These are phyloP conservation scores for Testicularia cyperi DNA, from an alignment of 1,284 basidiomycete species.

Conservation along the genomic window DNA sequence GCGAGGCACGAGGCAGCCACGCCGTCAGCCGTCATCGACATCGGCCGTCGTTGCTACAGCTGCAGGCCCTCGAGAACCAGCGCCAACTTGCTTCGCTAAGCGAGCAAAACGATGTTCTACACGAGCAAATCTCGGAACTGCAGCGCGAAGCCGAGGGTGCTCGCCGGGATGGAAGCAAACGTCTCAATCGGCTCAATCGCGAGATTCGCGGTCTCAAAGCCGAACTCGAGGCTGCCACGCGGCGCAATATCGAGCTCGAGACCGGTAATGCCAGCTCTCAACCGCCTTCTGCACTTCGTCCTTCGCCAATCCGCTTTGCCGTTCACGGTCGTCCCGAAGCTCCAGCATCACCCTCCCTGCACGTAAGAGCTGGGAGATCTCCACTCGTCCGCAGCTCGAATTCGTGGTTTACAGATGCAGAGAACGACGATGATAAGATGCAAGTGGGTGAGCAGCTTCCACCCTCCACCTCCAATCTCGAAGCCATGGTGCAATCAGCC, in stretches of 20 bases:
- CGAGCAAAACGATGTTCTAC: constrained; percentile 47
- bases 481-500: constrained; percentile 15
- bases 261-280: neutral
- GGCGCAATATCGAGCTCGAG: constrained; percentile 48
- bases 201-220: constrained; percentile 49
- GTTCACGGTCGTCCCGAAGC: neutral
- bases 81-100: constrained; percentile 41
- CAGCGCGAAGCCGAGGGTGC: constrained; percentile 45
- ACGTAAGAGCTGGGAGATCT: neutral
- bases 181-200: constrained; percentile 36
- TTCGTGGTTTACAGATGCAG: too few species aligned
- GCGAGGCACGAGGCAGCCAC: neutral
- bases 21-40: constrained; percentile 12
- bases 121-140: constrained; percentile 48
- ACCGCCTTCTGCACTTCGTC: constrained; percentile 1
- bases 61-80: constrained; percentile 37
- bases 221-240: constrained; percentile 45
- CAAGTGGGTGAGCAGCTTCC: constrained; percentile 2
- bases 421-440: neutral
- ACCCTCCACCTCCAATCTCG: constrained; percentile 27
- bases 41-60: constrained; percentile 17
- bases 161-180: constrained; percentile 36
- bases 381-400: too few species aligned
- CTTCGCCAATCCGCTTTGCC: constrained; percentile 1
- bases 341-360: constrained; percentile 1